A percentile compares a stretch with the other conserved stretches of the same genome.
These are phyloP conservation scores for Oemleria cerasiformis DNA, from an alignment of 306 rosid species.

Conservation along the genomic window DNA sequence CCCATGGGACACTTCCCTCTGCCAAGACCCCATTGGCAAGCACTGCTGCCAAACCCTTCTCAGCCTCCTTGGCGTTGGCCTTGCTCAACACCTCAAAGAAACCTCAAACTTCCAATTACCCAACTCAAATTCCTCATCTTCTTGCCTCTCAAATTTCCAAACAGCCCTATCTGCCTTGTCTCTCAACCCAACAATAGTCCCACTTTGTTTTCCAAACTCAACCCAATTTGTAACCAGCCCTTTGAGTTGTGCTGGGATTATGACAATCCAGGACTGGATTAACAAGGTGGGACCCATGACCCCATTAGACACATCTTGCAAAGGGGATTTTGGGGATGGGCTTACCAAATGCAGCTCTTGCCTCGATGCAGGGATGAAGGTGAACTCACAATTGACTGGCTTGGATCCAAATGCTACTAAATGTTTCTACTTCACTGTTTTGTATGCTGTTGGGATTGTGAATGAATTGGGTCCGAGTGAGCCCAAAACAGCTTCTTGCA, in stretches of 20 bases:
- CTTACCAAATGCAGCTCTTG: conserved; percentile 43
- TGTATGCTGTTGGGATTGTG: conserved; percentile 61
- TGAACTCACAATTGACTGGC: conserved; percentile 25
- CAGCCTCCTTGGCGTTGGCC: conserved; percentile 60
- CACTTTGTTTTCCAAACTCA: conserved; percentile 45
- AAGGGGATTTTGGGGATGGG: conserved; percentile 36
- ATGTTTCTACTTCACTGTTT: conserved; percentile 45
- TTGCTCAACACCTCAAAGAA: conserved; percentile 56
- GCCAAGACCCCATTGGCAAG: conserved; percentile 27
- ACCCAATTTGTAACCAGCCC: conserved; percentile 47
- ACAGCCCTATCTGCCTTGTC: conserved; percentile 34
- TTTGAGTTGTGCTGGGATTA: conserved; percentile 57
- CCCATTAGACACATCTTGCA: conserved; percentile 43
- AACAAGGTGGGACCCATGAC: conserved; percentile 31
- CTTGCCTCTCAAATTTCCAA: conserved; percentile 51
- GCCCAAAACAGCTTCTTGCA: conserved; percentile 46
- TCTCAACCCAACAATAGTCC: conserved; percentile 32
- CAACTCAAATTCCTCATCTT: conserved; percentile 37
- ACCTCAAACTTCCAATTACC: conserved; percentile 54
- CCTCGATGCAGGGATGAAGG: conserved; percentile 43
- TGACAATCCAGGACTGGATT: conserved; percentile 43
- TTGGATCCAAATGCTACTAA: conserved; percentile 33
- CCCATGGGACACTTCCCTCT: conserved; percentile 73
- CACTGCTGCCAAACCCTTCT: conserved; percentile 69
- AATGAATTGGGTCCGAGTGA: conserved; percentile 62